Base-by-base conservation (phyloP, 768 basidiomycete species). In the Phlegmacium glaucopus region DNA sequence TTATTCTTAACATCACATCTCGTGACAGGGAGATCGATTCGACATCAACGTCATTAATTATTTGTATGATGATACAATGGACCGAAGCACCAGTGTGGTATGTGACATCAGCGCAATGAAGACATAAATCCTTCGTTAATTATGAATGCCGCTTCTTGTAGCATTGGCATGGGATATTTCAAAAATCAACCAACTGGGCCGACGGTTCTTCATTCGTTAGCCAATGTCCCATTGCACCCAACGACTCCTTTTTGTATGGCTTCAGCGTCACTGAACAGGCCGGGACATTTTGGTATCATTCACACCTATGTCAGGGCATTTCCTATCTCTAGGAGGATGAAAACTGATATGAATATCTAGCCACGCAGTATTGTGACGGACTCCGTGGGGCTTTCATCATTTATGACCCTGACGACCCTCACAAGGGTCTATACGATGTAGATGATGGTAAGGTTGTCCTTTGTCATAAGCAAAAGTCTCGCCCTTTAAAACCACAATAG, bases 131-230 rank as follows among this genome's bases (percentile, higher is more conserved):
- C 6, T 11, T 11, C 10, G 3, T 6, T n/a, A 6, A 34, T 11
- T 34, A 34, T 22, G 22, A 3, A 22, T 38, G 13, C 26, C 25
- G 43, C 16, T 17, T 42, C 29, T 10, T 11, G 6, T 35, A 69
- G 68, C 78, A 79, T 51, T 79, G 75, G 76, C 78, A 80, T 51
- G 78, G 78, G 2, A 51, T 79, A 35, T 68, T 62, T 42, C 77
- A 79, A 55, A 52, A 58, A 1, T 39, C 48, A 4, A 69, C 69
- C 6, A 75, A 68, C 46, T 75, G 65, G 60, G 72, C 65, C 0
- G 78, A 80, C 45, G 78, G 78, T 10, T 45, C 65, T 1, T 58
- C 63, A 5, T 55, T 64, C 37, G 64, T 77, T 8, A 74, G 69
- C 9, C 75, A 78, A 51, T 79, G 77, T 56, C 77, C 77, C 0